phyloP scores from a whole-genome alignment of 1,284 basidiomycete species.

The Trametes polyzona region DNA sequence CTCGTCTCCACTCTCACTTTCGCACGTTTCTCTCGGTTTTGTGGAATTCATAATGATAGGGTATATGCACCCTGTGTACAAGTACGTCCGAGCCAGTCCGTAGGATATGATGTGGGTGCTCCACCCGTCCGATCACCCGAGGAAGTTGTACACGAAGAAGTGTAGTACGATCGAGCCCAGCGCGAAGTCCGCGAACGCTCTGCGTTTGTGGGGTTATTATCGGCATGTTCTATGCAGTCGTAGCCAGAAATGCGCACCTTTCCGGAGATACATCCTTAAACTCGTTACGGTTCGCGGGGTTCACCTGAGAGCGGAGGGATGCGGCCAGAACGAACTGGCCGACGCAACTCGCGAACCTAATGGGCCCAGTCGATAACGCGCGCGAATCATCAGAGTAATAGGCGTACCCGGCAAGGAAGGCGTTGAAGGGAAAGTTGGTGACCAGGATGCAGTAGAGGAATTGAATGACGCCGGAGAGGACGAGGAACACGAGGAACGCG shows the following conservation, averaged over 20 bases:
- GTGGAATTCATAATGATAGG: conserved; percentile 20
- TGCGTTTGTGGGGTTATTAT: conserved; percentile 38
- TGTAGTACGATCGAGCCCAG: conserved; percentile 94
- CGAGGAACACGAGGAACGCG: conserved; percentile 89
- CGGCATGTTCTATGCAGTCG: too few species aligned
- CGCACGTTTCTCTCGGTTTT: conserved; percentile 5
- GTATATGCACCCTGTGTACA: conserved; percentile 26
- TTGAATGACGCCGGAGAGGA: conserved; percentile 89
- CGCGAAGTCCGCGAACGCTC: conserved; percentile 96
- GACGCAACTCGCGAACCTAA: conserved; percentile 89
- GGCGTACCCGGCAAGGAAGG: conserved; percentile 91
- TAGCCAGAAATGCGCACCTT: too few species aligned
- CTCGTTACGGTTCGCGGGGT: conserved; percentile 79
- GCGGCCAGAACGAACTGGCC: conserved; percentile 97
- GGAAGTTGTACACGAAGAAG: conserved; percentile 98
- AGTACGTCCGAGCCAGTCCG: conserved; percentile 22
- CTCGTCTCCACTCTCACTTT: too few species aligned
- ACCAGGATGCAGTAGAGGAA: conserved; percentile 92
- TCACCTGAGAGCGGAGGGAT: conserved; percentile 90
- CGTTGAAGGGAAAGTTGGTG: conserved; percentile 96
- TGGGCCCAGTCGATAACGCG: background rate
- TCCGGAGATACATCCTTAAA: conserved; percentile 95
- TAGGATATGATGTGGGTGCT: conserved; percentile 4
- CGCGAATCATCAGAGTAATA: background rate
- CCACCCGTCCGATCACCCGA: conserved; percentile 55